phyloP scores from a whole-genome alignment of 2,329 filamentous ascomycete genomes.

The Fusarium sterilihyphosum region DNA sequence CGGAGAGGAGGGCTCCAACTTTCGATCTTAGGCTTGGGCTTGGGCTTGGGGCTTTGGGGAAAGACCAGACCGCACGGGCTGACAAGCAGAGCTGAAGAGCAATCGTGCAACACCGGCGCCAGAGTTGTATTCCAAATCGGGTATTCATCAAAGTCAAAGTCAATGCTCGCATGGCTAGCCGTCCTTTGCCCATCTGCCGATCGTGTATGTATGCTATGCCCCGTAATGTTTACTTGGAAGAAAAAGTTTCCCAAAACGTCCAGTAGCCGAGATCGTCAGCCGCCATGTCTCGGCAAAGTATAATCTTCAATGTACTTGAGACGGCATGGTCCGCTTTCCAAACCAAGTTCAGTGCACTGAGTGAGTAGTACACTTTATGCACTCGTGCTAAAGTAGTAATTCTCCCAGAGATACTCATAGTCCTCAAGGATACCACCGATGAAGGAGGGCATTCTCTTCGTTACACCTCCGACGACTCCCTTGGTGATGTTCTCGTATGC shows the following conservation, averaged over 20 bases:
- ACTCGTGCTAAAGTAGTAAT: conserved; percentile 87
- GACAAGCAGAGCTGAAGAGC: not conserved
- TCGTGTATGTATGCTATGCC: not conserved
- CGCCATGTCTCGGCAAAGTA: not conserved
- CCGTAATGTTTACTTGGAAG: not conserved
- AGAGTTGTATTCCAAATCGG: conserved; percentile 19
- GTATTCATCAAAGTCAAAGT: conserved; percentile 1
- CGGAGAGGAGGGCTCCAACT: conserved; percentile 16
- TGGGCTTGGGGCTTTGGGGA: not conserved
- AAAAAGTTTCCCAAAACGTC: not conserved
- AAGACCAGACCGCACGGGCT: conserved; percentile 5
- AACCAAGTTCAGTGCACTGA: not conserved
- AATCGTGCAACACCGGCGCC: conserved; percentile 26
- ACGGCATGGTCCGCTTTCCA: not conserved
- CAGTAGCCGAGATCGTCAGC: conserved; percentile 16
- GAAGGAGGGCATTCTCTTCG: conserved; percentile 80
- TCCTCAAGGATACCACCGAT: conserved; percentile 89
- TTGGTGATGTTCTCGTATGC: conserved; percentile 95
- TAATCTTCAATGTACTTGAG: conserved; percentile 13
- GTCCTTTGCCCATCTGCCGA: conserved; percentile 11
- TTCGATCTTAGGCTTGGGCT: not conserved
- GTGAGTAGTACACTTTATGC: conserved; percentile 31
- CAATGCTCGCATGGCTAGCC: conserved; percentile 1
- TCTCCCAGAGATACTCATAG: conserved; percentile 98
- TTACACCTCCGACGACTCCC: conserved; percentile 76